Percentiles rank a stretch among this genome's conserved stretches.
Evolutionary conservation across 1,284 basidiomycete genomes (phyloP).

Genomic region (Sphagnurus paluster): DNA sequence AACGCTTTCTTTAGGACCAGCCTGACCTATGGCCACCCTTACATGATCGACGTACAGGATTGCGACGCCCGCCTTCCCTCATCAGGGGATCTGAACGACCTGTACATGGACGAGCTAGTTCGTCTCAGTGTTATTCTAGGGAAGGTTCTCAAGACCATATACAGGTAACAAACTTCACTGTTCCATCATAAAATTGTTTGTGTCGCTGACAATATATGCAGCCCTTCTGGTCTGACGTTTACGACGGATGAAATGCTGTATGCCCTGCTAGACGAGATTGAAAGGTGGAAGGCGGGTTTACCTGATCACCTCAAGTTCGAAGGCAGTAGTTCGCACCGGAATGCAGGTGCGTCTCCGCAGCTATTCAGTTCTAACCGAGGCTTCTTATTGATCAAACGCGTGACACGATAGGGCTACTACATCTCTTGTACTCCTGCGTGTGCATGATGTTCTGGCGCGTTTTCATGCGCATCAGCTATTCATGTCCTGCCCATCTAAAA

Average conservation of each 20-base stretch:
- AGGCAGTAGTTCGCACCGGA: slow-evolving; percentile 61
- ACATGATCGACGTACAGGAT: slow-evolving; percentile 91
- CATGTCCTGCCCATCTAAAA: slow-evolving; percentile 82
- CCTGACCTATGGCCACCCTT: slow-evolving; percentile 81
- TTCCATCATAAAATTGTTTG: slow-evolving; percentile 6
- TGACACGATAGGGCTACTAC: slow-evolving; percentile 65
- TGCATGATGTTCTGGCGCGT: slow-evolving; percentile 92
- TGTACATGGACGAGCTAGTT: slow-evolving; percentile 85
- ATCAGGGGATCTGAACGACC: slow-evolving; percentile 68
- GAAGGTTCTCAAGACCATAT: slow-evolving; percentile 87
- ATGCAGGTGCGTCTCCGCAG: slow-evolving; percentile 53
- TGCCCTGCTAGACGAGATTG: slow-evolving; percentile 71
- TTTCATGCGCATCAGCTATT: slow-evolving; percentile 93
- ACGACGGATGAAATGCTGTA: slow-evolving; percentile 79
- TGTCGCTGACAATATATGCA: slow-evolving; percentile 31
- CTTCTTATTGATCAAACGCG: slow-evolving; percentile 7
- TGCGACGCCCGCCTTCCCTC: slow-evolving; percentile 89
- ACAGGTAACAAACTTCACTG: slow-evolving; percentile 63
- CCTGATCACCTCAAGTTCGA: slow-evolving; percentile 75
- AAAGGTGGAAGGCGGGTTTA: slow-evolving; percentile 74
- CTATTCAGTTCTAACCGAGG: not conserved
- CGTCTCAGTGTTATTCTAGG: slow-evolving; percentile 87
- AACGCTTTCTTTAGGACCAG: slow-evolving; percentile 55
- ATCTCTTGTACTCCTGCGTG: slow-evolving; percentile 84
- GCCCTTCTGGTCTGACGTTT: slow-evolving; percentile 82